A percentile compares a stretch with the other conserved stretches of the same genome.
These are phyloP conservation scores for Phytophthora sojae DNA, from an alignment of 352 stramenopile species.

Conservation along the genomic window DNA sequence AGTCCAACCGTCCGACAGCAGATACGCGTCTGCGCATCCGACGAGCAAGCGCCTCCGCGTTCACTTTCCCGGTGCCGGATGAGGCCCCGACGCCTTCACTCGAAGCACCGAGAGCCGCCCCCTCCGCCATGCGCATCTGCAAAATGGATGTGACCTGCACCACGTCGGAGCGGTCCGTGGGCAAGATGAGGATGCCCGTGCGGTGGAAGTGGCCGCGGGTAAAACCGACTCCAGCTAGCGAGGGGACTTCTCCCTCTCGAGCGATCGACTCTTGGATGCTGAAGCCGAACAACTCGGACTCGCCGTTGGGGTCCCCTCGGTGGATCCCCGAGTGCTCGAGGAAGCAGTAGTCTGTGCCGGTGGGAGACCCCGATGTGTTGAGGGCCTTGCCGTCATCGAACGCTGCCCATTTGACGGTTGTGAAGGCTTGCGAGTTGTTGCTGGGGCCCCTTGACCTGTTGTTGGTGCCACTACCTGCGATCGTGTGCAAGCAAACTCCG, in stretches of 20 bases:
- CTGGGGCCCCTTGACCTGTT: slow-evolving; percentile 1
- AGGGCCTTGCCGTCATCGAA: slow-evolving; percentile 58
- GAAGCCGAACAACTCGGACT: slow-evolving; percentile 59
- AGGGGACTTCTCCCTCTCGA: slow-evolving; percentile 66
- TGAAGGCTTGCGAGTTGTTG: slow-evolving; percentile 54
- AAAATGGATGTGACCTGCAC: slow-evolving; percentile 76
- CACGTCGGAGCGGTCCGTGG: slow-evolving; percentile 62
- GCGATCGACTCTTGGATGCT: slow-evolving; percentile 74
- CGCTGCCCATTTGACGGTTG: slow-evolving; percentile 81
- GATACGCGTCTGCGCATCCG: slow-evolving; percentile 59
- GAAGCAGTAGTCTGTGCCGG: slow-evolving; percentile 80
- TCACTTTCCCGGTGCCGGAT: slow-evolving; percentile 19
- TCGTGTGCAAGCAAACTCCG: slow-evolving; percentile 62
- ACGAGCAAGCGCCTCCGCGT: slow-evolving; percentile 29
- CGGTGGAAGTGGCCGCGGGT: slow-evolving; percentile 63
- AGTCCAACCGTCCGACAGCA: slow-evolving; percentile 51
- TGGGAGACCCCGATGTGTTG: slow-evolving; percentile 37
- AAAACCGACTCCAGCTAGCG: slow-evolving; percentile 62
- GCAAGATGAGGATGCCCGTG: slow-evolving; percentile 69
- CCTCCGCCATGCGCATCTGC: slow-evolving; percentile 55
- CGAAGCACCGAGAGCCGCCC: slow-evolving; percentile 8
- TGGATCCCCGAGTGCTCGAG: slow-evolving; percentile 75
- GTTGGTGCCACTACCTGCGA: slow-evolving; percentile 31
- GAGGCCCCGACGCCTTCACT: slow-evolving; percentile 30
- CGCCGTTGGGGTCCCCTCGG: slow-evolving; percentile 6